These are phyloP conservation scores for Talaromyces thailandensis DNA, from an alignment of 495 filamentous ascomycete species.

Conservation along the genomic window DNA sequence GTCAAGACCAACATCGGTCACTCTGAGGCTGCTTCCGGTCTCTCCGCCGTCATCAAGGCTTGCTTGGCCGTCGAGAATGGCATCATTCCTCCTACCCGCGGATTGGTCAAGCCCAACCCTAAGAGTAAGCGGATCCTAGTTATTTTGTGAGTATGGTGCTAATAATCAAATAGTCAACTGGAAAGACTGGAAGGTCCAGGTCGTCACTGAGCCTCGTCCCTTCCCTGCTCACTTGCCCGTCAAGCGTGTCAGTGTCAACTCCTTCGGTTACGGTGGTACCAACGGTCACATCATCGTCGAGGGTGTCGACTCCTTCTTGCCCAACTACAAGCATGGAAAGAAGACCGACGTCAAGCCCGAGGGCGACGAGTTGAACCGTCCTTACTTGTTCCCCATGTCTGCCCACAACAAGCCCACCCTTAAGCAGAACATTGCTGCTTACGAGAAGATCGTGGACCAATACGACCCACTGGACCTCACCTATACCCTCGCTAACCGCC, in stretches of 20 bases:
- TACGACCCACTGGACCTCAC: conserved; percentile 18
- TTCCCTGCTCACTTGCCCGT: conserved; percentile 22
- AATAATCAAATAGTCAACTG: conserved; percentile 27
- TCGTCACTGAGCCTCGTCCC: conserved; percentile 10
- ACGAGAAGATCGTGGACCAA: neutral
- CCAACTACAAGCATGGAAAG: conserved; percentile 3
- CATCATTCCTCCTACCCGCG: conserved; percentile 31
- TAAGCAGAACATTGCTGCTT: conserved; percentile 1
- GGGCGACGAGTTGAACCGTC: neutral
- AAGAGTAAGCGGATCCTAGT: conserved; percentile 3
- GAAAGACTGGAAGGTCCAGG: conserved; percentile 15
- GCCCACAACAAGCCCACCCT: conserved; percentile 10
- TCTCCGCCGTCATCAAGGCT: conserved; percentile 46
- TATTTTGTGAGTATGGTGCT: neutral
- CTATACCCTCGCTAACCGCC: conserved; percentile 20
- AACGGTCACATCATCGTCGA: conserved; percentile 38
- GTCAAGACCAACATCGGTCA: conserved; percentile 23
- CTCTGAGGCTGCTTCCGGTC: conserved; percentile 7
- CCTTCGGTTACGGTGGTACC: conserved; percentile 52
- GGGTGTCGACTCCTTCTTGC: conserved; percentile 11
- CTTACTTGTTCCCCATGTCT: conserved; percentile 10
- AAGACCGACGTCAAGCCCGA: neutral
- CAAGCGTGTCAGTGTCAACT: conserved; percentile 49
- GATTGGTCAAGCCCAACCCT: conserved; percentile 14
- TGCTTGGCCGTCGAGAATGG: conserved; percentile 36